These are phyloP conservation scores for Arabis alpina DNA, from an alignment of 345 rosid genomes.

Conservation along the genomic window DNA sequence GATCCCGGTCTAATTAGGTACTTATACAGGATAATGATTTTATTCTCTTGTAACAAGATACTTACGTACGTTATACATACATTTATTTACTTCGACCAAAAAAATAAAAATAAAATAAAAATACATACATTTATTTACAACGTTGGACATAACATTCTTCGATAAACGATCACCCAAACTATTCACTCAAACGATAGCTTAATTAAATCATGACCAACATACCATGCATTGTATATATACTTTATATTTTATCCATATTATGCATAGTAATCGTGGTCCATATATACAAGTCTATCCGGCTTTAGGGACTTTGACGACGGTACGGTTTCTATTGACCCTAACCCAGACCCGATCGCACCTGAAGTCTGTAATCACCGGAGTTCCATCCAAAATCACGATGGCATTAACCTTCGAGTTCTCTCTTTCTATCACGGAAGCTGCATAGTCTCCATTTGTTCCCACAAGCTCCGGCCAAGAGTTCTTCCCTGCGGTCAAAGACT, in stretches of 20 bases:
- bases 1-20: too few species aligned
- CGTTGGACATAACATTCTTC: background rate
- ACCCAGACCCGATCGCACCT: slow-evolving; percentile 45
- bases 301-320: slow-evolving; percentile 28
- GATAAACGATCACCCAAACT: background rate
- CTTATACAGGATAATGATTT: background rate
- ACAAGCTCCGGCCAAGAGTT: slow-evolving; percentile 45
- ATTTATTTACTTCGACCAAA: too few species aligned
- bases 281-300: slow-evolving; percentile 23
- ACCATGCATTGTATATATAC: background rate
- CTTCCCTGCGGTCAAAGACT: slow-evolving; percentile 20
- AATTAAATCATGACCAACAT: background rate
- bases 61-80: background rate
- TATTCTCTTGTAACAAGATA: background rate
- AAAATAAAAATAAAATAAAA: too few species aligned
- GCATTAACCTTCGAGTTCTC: slow-evolving; percentile 36
- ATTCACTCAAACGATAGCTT: background rate
- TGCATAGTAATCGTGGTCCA: background rate
- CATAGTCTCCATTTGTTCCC: slow-evolving; percentile 35
- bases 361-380: slow-evolving; percentile 30
- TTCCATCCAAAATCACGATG: slow-evolving; percentile 32
- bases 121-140: background rate
- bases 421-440: slow-evolving; percentile 32
- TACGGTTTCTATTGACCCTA: slow-evolving; percentile 34
- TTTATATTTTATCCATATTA: background rate